Evolutionary conservation across 495 filamentous ascomycete genomes (phyloP), one percentile per base, ranked within the genome.

Genomic region (Xylaria telfairii): DNA sequence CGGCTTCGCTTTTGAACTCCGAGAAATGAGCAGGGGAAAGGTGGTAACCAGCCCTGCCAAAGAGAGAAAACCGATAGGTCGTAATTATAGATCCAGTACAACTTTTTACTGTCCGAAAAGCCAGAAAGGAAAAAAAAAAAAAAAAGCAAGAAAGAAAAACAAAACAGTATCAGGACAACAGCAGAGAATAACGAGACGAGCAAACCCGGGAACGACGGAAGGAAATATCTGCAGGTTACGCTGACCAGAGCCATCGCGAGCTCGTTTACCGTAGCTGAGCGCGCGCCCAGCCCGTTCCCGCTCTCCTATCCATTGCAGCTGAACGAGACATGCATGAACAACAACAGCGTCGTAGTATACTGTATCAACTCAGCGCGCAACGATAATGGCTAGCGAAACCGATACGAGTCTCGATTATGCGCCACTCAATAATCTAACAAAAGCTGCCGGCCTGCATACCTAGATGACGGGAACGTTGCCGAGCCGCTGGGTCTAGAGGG

Each of bases 231-330:
- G 44, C 61, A 47, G 8, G 26, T 15, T 30, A 41, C 42, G 42
- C 61, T 64, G 61, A 62, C 59, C 37, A 42, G 34, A 37, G 56
- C 19, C 59, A 62, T 64, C 15, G 61, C 61, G 15, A 46, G 28
- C 15, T n/a, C 62, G 63, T 51, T 65, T 54, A n/a, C n/a, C n/a
- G n/a, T n/a, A 54, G 47, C 47, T 54, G 64, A 66, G 47, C 46
- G 47, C 64, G 47, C 46, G 47, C 64, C 64, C 26, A 66, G 64
- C 41, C 61, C 24, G 12, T 26, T 24, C 15, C 54, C 54, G 21
- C 37, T 61, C 57, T 26, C 59, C 21, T 26, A 41, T 62, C 21
- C 21, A 41, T 1, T 10, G 21, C 26, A 66, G 64, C 64, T 66
- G 64, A 66, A 66, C 21, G 54, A 15, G 47, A 65, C 41, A 46